Base-by-base conservation (phyloP, 2,329 filamentous ascomycete species). In the Fusarium abutilonis region DNA sequence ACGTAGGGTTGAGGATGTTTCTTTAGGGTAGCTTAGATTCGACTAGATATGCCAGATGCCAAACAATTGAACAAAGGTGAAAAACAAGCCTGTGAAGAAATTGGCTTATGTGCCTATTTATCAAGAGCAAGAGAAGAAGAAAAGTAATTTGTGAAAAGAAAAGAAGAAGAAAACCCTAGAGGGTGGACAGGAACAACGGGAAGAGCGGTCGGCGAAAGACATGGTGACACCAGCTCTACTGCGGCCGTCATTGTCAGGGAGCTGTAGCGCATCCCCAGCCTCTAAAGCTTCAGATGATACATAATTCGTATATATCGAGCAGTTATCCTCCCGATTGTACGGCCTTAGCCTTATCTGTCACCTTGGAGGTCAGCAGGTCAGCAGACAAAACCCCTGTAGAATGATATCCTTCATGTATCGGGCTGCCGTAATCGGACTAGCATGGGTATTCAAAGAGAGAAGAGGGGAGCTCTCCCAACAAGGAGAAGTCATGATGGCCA, bases 401-500 rank as follows among this genome's bases (percentile, higher is more conserved):
- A 63, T 55, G 17, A 63, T 66, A 64, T 65, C 44, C 65, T 54
- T 54, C 44, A 58, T 49, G n/a, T 63, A 64, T 59, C 57, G 62
- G 57, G 57, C 54, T 62, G 39, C 62, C 52, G 55, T 59, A 36
- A 59, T 50, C 38, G 53, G 57, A 42, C 44, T 62, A 59, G 44
- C 41, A 62, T 57, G 52, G 38, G 19, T 15, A 6, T 13, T 48
- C 29, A 14, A 10, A 26, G 19, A 41, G 36, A 57, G 43, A 52
- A 34, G 46, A 56, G 56, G 56, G 56, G 61, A 64, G 62, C 61
- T 65, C 47, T 54, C 62, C 57, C 52, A 63, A 56, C 54, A 66
- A 52, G 47, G 55, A 66, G 54, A 56, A 60, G 63, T 64, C 63
- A 66, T 66, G 63, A 66, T 66, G 60, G 44, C 57, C 47, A 57